These are phyloP conservation scores for Theileria luwenshuni DNA, from an alignment of 169 alveolate genomes.

Conservation along the genomic window DNA sequence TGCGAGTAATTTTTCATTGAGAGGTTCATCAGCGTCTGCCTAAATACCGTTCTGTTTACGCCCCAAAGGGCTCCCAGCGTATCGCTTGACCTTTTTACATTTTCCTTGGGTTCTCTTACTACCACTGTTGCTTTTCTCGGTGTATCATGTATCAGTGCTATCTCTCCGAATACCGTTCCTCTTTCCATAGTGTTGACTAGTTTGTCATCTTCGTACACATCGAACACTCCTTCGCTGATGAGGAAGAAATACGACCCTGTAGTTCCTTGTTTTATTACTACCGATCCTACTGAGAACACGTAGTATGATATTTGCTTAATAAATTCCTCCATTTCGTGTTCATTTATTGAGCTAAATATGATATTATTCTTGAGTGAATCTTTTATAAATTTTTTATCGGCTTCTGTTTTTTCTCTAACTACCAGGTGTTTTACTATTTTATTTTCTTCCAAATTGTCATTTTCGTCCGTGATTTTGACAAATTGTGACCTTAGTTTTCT, in stretches of 20 bases:
- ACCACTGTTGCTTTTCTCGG: constrained; percentile 96
- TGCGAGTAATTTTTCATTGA: constrained; percentile 88
- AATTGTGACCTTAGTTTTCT: constrained; percentile 37
- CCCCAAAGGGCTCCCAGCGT: constrained; percentile 91
- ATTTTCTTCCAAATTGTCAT: constrained; percentile 42
- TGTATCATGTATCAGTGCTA: constrained; percentile 95
- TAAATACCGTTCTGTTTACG: constrained; percentile 88
- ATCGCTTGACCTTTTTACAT: constrained; percentile 86
- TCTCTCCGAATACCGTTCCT: constrained; percentile 98
- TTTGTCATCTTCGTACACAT: constrained; percentile 87
- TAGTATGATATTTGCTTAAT: constrained; percentile 85
- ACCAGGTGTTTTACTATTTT: constrained; percentile 58
- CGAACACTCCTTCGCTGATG: constrained; percentile 82
- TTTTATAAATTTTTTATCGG: constrained; percentile 79
- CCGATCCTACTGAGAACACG: constrained; percentile 81
- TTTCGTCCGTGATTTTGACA: constrained; percentile 9
- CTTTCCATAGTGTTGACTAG: constrained; percentile 83
- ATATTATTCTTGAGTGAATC: constrained; percentile 80
- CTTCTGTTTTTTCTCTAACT: constrained; percentile 76
- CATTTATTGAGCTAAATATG: constrained; percentile 85
- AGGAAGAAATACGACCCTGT: constrained; percentile 87
- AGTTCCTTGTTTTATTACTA: constrained; percentile 84
- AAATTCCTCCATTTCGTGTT: constrained; percentile 84
- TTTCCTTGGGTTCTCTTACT: constrained; percentile 85
- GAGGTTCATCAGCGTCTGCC: constrained; percentile 86